Percentiles rank a stretch among this genome's conserved stretches.
These are phyloP conservation scores for Vachellia collinsii DNA, from an alignment of 306 rosid species.

Conservation along the genomic window DNA sequence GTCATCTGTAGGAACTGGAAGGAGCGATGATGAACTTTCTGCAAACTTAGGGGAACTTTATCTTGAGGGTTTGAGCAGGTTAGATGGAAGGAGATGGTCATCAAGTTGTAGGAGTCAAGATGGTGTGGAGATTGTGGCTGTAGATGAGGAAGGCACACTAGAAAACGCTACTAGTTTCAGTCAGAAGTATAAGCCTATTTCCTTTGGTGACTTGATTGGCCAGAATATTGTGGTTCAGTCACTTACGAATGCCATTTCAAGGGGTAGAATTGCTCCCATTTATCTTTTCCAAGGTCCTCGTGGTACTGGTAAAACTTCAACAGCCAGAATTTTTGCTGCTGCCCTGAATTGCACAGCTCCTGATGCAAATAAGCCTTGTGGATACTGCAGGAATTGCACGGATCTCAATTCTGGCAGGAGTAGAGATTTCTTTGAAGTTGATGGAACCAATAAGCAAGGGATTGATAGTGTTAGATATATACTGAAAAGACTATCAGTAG, in stretches of 20 bases:
- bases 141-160: constrained; percentile 70
- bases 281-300: constrained; percentile 99
- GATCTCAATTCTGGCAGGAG: constrained; percentile 73
- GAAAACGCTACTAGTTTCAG: constrained; percentile 73
- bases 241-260: constrained; percentile 72
- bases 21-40: constrained; percentile 93
- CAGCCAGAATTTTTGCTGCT: constrained; percentile 91
- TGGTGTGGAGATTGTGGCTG: constrained; percentile 82
- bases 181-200: constrained; percentile 82
- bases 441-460: constrained; percentile 85
- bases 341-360: constrained; percentile 84
- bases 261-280: constrained; percentile 89
- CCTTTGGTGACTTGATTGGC: constrained; percentile 84
- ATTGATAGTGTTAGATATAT: constrained; percentile 73
- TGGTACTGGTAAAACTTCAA: constrained; percentile 92
- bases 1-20: constrained; percentile 83
- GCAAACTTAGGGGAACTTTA: constrained; percentile 93
- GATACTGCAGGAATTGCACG: constrained; percentile 82
- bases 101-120: constrained; percentile 94
- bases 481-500: constrained; percentile 55
- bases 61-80: constrained; percentile 93
- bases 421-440: constrained; percentile 75
- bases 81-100: constrained; percentile 98
- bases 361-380: constrained; percentile 82
- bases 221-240: constrained; percentile 96